phyloP scores from a whole-genome alignment of 805 yeast genomes.

The Spathaspora hagerdaliae region DNA sequence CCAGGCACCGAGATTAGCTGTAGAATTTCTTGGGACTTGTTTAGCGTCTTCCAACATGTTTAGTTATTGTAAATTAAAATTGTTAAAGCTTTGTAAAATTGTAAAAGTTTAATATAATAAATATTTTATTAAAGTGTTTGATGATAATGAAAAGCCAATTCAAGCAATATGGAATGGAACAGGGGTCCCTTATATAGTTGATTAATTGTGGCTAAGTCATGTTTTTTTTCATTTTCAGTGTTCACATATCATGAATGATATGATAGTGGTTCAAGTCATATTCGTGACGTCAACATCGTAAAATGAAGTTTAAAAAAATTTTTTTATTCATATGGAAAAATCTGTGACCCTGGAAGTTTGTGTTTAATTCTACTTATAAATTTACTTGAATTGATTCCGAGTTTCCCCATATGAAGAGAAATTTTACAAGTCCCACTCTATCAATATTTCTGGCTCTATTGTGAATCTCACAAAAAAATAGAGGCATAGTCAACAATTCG shows the following conservation, averaged over 20 bases:
- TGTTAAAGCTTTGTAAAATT: not conserved
- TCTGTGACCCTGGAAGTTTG: not conserved
- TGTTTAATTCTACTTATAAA: no score
- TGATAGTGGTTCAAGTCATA: not conserved
- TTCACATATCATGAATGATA: not conserved
- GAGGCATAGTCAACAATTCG: no score
- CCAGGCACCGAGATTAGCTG: constrained; percentile 1
- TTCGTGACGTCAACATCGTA: no score
- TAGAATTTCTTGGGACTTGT: constrained; percentile 2
- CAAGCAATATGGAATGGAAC: no score
- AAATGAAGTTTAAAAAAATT: no score
- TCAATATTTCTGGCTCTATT: no score
- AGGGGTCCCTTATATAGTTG: no score
- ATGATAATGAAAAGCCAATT: not conserved
- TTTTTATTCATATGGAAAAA: not conserved
- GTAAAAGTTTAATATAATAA: not conserved
- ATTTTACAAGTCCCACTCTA: no score
- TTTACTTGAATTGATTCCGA: no score
- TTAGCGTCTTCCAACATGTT: not conserved
- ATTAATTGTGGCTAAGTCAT: not conserved
- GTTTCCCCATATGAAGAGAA: no score
- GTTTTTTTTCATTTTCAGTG: not conserved
- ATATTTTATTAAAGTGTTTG: not conserved
- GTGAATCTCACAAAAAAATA: no score
- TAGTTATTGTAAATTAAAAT: not conserved